Evolutionary conservation across 2,329 filamentous ascomycete genomes (phyloP).

Genomic region (Pyrenophora tritici-repentis): DNA sequence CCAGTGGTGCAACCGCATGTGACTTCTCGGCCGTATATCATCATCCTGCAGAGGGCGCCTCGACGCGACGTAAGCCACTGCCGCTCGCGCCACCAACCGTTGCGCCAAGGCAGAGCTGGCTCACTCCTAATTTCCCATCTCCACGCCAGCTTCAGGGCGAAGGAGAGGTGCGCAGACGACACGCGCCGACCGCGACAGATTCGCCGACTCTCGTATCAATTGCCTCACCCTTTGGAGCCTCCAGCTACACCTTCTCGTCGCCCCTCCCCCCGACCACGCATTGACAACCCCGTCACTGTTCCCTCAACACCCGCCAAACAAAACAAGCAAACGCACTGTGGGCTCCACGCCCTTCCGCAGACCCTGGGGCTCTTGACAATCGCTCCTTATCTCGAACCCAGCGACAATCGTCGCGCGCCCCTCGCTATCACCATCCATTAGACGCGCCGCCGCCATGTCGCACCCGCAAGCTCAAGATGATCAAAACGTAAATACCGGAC

Average conservation of each 20-base stretch:
- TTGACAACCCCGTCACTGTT: slow-evolving; percentile 11
- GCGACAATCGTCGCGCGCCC: slow-evolving; percentile 27
- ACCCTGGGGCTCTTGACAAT: slow-evolving; percentile 29
- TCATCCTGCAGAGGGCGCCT: slow-evolving; percentile 19
- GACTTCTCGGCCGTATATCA: slow-evolving; percentile 1
- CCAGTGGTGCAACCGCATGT: slow-evolving; percentile 4
- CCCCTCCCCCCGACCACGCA: neutral
- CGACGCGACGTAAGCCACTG: slow-evolving; percentile 32
- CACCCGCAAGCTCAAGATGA: slow-evolving; percentile 16
- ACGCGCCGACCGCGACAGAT: slow-evolving; percentile 20
- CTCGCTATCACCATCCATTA: slow-evolving; percentile 12
- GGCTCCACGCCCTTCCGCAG: slow-evolving; percentile 26
- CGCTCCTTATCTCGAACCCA: slow-evolving; percentile 16
- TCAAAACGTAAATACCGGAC: slow-evolving; percentile 12
- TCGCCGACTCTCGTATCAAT: neutral
- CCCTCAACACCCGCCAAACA: slow-evolving; percentile 20
- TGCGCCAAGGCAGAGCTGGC: slow-evolving; percentile 41
- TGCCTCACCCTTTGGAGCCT: slow-evolving; percentile 10
- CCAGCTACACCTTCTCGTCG: neutral
- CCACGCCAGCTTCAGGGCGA: slow-evolving; percentile 28
- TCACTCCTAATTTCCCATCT: slow-evolving; percentile 43
- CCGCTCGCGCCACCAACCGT: slow-evolving; percentile 32
- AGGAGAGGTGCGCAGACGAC: slow-evolving; percentile 31
- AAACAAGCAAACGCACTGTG: slow-evolving; percentile 20
- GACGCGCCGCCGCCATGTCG: slow-evolving; percentile 28